A percentile compares a stretch with the other conserved stretches of the same genome.
These are phyloP conservation scores for Corylus americana DNA, from an alignment of 306 rosid species.

Conservation along the genomic window DNA sequence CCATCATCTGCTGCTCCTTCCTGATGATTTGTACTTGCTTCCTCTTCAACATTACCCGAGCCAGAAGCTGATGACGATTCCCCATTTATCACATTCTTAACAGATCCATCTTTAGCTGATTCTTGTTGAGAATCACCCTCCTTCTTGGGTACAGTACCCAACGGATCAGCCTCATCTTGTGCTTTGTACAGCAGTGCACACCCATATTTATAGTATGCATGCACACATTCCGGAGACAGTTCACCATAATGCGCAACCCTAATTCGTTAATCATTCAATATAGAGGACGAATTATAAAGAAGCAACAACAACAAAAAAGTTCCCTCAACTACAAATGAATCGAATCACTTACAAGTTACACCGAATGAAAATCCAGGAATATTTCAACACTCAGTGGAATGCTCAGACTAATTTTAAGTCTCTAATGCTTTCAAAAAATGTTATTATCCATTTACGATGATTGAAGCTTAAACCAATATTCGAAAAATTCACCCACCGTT, in stretches of 20 bases:
- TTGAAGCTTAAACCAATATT: neutral
- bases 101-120: slow-evolving; percentile 58
- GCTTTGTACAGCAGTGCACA: slow-evolving; percentile 85
- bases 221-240: slow-evolving; percentile 85
- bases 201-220: slow-evolving; percentile 82
- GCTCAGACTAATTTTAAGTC: neutral
- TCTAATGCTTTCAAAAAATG: neutral
- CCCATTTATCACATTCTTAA: slow-evolving; percentile 54
- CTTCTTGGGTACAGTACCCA: slow-evolving; percentile 82
- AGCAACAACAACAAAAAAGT: neutral
- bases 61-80: slow-evolving; percentile 67
- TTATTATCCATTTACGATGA: neutral
- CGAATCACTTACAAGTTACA: neutral
- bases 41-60: slow-evolving; percentile 54
- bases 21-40: slow-evolving; percentile 38
- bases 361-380: neutral
- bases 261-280: neutral
- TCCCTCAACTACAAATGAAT: neutral
- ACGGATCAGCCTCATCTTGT: slow-evolving; percentile 95
- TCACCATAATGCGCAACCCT: slow-evolving; percentile 84
- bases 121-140: slow-evolving; percentile 58
- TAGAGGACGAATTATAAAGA: neutral
- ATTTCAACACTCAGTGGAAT: too few relatives aligned
- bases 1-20: slow-evolving; percentile 64
- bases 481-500: neutral